Base-by-base conservation (phyloP, 768 basidiomycete genomes). In the Auriculariales sp. region DNA sequence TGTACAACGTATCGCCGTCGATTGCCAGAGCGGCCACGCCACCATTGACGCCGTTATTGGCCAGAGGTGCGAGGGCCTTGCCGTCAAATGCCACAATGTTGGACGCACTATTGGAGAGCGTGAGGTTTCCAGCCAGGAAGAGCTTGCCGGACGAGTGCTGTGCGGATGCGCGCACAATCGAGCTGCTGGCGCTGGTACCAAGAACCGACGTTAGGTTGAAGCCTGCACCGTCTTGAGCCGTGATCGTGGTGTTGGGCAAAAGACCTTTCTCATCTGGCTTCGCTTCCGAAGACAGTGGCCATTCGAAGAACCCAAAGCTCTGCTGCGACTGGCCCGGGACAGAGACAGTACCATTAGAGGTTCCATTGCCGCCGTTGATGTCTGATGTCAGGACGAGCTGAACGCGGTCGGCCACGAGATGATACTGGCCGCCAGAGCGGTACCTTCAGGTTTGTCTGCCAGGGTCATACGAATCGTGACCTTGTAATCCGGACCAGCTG, bases 271-370 rank as follows among this genome's bases (percentile, higher is more conserved):
- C 82, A 58, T 88, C 81, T 22, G 72, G 63, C 29, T 66, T 62
- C 2, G 62, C 51, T 1, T 64, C 63, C 9, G 66, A 49, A 48
- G 65, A 65, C 28, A 83, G 65, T 22, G 83, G 78, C 86, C 86
- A 98, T 62, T 98, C 94, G 54, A 87, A 81, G 56, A 95, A 81
- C 11, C 94, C 94, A 59, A 88, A 92, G 2, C 79, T 79, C 19
- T 61, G 68, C 31, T 69, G 68, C 11, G 65, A 61, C n/a, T 35
- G 33, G 62, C 64, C 52, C 54, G 51, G 12, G 56, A 55, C 27
- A 58, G 63, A 30, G 11, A 62, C 57, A 24, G 66, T 62, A 2
- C 64, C 61, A 35, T 60, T 65, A 5, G 65, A 65, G 3, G 64
- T 60, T 33, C 60, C 58, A 2, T 56, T 54, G 12, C 66, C 61